Percentiles rank a stretch among this genome's conserved stretches.
Conservation (phyloP, 805 yeast genomes). For the Starmera caribaea region DNA sequence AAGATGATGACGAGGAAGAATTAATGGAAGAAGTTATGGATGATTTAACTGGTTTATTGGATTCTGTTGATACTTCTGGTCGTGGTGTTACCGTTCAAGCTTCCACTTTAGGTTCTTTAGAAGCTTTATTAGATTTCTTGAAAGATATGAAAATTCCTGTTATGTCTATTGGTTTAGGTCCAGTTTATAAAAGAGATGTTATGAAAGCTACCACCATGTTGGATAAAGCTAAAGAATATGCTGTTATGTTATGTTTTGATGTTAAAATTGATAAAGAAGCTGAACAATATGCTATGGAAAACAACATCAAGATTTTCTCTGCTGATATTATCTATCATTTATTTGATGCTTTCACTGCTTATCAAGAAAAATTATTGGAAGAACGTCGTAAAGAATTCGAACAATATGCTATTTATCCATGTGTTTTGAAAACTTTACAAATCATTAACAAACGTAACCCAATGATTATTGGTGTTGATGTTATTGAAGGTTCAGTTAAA, state of each 20-base stretch:
- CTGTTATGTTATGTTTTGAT: conserved; percentile 98
- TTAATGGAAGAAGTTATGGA: conserved; percentile 98
- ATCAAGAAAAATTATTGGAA: conserved; percentile 82
- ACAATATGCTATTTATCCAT: conserved; percentile 89
- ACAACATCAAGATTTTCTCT: conserved; percentile 82
- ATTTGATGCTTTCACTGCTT: conserved; percentile 89
- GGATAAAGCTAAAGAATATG: conserved; percentile 90
- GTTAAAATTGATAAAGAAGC: conserved; percentile 97
- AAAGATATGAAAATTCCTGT: conserved; percentile 99
- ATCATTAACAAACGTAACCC: conserved; percentile 98
- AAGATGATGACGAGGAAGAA: conserved; percentile 96
- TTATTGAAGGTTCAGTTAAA: conserved; percentile 79
- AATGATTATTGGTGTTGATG: conserved; percentile 99
- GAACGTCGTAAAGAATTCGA: conserved; percentile 82
- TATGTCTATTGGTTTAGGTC: conserved; percentile 96
- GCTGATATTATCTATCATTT: conserved; percentile 96
- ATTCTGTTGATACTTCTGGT: conserved; percentile 91
- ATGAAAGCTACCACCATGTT: conserved; percentile 97
- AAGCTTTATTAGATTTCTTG: conserved; percentile 92
- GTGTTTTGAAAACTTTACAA: conserved; percentile 89
- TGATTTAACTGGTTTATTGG: conserved; percentile 88
- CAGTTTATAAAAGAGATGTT: conserved; percentile 95
- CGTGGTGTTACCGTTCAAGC: conserved; percentile 98
- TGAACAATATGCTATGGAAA: conserved; percentile 93
- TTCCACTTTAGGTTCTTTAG: conserved; percentile 94